Percentiles rank a stretch among this genome's conserved stretches.
phyloP scores from a whole-genome alignment of 2,329 filamentous ascomycete species.

The Teratosphaeria destructans region DNA sequence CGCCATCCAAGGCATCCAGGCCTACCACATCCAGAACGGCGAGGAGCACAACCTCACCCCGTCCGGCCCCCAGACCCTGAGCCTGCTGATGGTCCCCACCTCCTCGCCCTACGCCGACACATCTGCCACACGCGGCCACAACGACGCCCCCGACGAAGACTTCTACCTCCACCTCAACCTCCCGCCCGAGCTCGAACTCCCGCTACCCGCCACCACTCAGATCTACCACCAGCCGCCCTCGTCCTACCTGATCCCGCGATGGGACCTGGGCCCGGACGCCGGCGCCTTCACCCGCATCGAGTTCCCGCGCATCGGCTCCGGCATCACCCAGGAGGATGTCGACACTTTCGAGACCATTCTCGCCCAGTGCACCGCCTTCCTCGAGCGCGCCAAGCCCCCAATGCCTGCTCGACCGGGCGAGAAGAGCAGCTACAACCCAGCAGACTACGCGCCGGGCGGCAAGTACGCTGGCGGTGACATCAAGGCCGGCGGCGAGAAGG shows the following conservation, averaged over 20 bases:
- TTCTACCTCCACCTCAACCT: slow-evolving; percentile 95
- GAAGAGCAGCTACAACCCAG: slow-evolving; percentile 60
- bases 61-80: slow-evolving; percentile 80
- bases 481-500: slow-evolving; percentile 23
- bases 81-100: slow-evolving; percentile 90
- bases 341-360: slow-evolving; percentile 97
- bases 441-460: slow-evolving; percentile 65
- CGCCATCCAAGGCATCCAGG: slow-evolving; percentile 69
- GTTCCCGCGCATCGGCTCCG: slow-evolving; percentile 63
- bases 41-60: slow-evolving; percentile 73
- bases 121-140: slow-evolving; percentile 46
- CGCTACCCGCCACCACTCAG: slow-evolving; percentile 87
- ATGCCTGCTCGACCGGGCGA: slow-evolving; percentile 21
- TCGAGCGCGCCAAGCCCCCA: slow-evolving; percentile 67
- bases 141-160: slow-evolving; percentile 61
- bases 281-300: slow-evolving; percentile 90
- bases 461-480: slow-evolving; percentile 43
- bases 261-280: slow-evolving; percentile 80
- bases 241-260: slow-evolving; percentile 89
- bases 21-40: slow-evolving; percentile 84
- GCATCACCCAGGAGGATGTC: slow-evolving; percentile 78
- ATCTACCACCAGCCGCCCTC: slow-evolving; percentile 91
- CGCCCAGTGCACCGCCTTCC: slow-evolving; percentile 93
- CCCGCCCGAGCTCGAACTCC: slow-evolving; percentile 85
- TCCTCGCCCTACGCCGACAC: slow-evolving; percentile 56